Base-by-base conservation (phyloP, 352 stramenopile species). In the Globisporangium carolinianum region DNA sequence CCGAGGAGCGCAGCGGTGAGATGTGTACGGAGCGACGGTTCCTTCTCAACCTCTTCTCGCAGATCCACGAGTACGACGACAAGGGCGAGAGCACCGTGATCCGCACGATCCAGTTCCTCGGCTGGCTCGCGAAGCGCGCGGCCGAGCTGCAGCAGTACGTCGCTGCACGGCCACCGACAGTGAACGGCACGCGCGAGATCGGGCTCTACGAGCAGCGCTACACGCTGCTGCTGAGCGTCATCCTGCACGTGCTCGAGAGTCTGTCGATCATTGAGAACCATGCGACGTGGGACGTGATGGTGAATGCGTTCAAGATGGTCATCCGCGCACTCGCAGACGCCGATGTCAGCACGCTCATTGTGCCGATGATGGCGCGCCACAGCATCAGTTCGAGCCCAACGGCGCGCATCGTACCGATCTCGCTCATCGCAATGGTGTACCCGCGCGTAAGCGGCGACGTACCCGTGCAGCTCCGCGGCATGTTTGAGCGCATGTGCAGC, bases 251-350 rank as follows among this genome's bases (percentile, higher is more conserved):
- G 51, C 72, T 95, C 32, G 86, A 95, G 58, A 90, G 82, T 43
- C 70, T 92, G 24, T 91, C 83, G 11, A 93, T 94, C 60, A 95
- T 95, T 50, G 86, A 95, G 55, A 95, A 95, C 61, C 84, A 91
- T 61, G 79, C 84, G 17, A 94, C 84, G 38, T 95, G 86, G 86
- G 85, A 95, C 32, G 83, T 91, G 36, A 93, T 95, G 79, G 84
- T 94, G 17, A 87, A 90, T 37, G 80, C 81, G 9, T 78, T 94
- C 41, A 85, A 90, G 42, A 79, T 87, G 66, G 53, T 93, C 41
- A 76, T 89, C 17, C 36, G 68, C 12, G 75, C 83, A 6, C 70
- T 95, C 60, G 73, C 76, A 4, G 66, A 86, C 56, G 52, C 62
- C 14, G 82, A 91, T 11, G 70, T 93, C 53, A 66, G 76, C 37